These are phyloP conservation scores for peach (Prunus persica) DNA, from an alignment of 306 rosid species.

Conservation along the genomic window Prunus_persica_NCBIv2 NC_034009.1:18779501-18780000, in stretches of 20 bases:
- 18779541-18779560: neutral
- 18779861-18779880: neutral
- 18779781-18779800: neutral
- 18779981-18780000: neutral
- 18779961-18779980: neutral
- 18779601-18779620: constrained; percentile 58
- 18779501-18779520: neutral
- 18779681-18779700: constrained; percentile 71
- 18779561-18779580: neutral
- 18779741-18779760: neutral
- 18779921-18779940: neutral
- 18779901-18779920: neutral
- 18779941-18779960: neutral
- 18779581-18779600: constrained; percentile 45
- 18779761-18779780: neutral
- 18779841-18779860: neutral
- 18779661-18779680: constrained; percentile 74
- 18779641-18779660: constrained; percentile 89
- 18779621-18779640: constrained; percentile 75
- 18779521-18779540: neutral
- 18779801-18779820: neutral
- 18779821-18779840: neutral
- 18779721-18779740: neutral
- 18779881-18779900: neutral
- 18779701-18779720: constrained; percentile 5